phyloP scores from a whole-genome alignment of 768 basidiomycete genomes.

The Lanmaoa pseudosensibilis region DNA sequence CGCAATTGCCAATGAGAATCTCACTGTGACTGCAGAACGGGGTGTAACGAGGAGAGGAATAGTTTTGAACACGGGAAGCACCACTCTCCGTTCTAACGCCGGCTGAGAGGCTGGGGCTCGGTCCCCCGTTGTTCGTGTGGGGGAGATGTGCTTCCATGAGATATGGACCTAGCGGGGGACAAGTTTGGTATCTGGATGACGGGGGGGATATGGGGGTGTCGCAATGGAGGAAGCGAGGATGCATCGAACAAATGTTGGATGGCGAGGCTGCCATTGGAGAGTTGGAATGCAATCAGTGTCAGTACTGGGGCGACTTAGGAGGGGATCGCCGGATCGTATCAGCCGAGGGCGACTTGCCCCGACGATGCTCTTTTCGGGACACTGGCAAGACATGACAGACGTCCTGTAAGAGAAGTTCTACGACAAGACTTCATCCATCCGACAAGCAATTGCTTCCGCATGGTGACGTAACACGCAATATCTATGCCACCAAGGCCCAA shows the following conservation, averaged over 20 bases:
- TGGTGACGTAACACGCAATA: constrained; percentile 18
- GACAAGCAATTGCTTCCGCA: constrained; percentile 10
- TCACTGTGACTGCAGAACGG: constrained; percentile 1
- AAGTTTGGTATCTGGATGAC: not conserved
- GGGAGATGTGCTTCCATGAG: not conserved
- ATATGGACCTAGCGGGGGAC: not conserved
- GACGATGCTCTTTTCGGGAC: constrained; percentile 25
- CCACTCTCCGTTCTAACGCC: not conserved
- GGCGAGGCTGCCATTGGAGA: constrained; percentile 10
- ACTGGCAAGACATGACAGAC: constrained; percentile 5
- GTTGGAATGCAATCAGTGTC: constrained; percentile 22
- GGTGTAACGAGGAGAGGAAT: not conserved
- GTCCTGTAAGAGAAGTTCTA: not conserved
- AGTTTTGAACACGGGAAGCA: not conserved
- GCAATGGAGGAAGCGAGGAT: constrained; percentile 2
- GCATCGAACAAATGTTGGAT: not conserved
- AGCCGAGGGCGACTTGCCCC: constrained; percentile 17
- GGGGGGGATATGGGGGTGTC: not conserved
- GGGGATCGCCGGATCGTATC: constrained; percentile 14
- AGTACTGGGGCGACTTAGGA: not conserved
- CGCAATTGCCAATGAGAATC: not conserved
- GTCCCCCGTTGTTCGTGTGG: not conserved
- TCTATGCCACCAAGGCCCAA: not conserved
- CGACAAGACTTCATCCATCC: not conserved
- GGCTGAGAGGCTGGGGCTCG: not conserved